Percentiles rank a stretch among this genome's conserved stretches.
Conservation (phyloP, 164 flowering plant species). For the Stephania cephalantha region DNA sequence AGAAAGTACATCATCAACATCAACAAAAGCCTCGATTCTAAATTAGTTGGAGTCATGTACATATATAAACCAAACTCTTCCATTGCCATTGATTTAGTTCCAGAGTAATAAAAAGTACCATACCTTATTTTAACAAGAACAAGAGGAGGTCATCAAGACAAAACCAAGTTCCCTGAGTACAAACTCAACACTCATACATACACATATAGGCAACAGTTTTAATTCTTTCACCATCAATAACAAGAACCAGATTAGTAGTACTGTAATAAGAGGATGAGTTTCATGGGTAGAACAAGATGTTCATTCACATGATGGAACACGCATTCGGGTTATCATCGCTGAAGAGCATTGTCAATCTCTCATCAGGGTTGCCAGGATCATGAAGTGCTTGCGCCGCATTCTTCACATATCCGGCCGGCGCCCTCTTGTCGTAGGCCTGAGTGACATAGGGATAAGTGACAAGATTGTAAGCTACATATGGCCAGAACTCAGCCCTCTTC, state of each 20-base stretch:
- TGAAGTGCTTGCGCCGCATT: conserved; percentile 47
- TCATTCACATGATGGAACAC: conserved; percentile 56
- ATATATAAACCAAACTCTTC: no score
- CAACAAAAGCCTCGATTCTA: no score
- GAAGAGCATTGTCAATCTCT: conserved; percentile 35
- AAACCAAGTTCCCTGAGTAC: not conserved
- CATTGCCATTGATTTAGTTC: not conserved
- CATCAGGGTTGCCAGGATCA: conserved; percentile 31
- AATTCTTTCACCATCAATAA: not conserved
- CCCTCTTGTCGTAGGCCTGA: conserved; percentile 65
- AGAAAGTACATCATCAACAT: no score
- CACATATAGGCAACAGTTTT: not conserved
- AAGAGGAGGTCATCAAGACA: not conserved
- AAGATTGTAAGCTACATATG: conserved; percentile 59
- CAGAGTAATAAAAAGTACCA: not conserved
- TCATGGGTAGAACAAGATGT: not conserved
- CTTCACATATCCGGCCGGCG: conserved; percentile 56
- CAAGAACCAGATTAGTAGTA: not conserved
- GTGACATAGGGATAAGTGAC: conserved; percentile 48
- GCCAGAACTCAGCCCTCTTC: conserved; percentile 75
- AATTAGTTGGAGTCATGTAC: no score
- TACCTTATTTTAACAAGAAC: not conserved
- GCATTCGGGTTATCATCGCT: conserved; percentile 75
- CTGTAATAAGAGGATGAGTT: not conserved
- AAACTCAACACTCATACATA: not conserved